Evolutionary conservation across 805 yeast genomes (phyloP), one percentile per base, ranked within the genome.

Genomic region (Priceomyces fermenticarens): DNA sequence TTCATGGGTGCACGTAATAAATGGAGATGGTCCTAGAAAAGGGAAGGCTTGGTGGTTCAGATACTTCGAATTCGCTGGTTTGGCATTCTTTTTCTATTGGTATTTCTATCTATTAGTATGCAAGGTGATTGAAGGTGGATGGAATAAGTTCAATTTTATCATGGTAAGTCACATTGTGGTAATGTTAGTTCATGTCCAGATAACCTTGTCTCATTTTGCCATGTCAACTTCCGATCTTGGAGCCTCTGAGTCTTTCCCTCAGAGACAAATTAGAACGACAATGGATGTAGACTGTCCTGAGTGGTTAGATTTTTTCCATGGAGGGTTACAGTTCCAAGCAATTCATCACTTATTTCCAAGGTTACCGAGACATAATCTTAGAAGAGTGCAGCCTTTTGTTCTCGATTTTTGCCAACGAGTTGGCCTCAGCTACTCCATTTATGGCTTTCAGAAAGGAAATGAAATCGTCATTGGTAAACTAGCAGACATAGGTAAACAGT

Each of bases 221-320:
- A 89, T 88, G 95, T 85, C 95, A 1, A 89, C 96, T 0, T 75
- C 93, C 4, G 95, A 88, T 55, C 65, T 88, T 12, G 96, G 96
- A 1, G 75, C 79, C 7, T 75, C 83, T 32, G 97, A 88, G 59
- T 74, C 88, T 6, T 88, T 88, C 55, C 78, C 83, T 0, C 81
- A 85, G 45, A 75, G 93, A 48, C 96, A 88, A 63, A 57, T 88
- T 2, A 73, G 97, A 52, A 89, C 97, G 1, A 88, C 96, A 2
- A 89, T 88, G 96, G 97, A 88, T 58, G 96, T 88, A 27, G 91
- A 85, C 52, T 88, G 97, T 66, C 96, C 97, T 2, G 83, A 78
- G 46, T 88, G 96, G 96, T 72, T 88, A 36, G 97, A 88, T 59
- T 89, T 80, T 53, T 72, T 88, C 55, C 97, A 88, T 55, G 97